These are phyloP conservation scores for Metarhizium brunneum DNA, from an alignment of 2,329 filamentous ascomycete genomes.

Conservation along the genomic window DNA sequence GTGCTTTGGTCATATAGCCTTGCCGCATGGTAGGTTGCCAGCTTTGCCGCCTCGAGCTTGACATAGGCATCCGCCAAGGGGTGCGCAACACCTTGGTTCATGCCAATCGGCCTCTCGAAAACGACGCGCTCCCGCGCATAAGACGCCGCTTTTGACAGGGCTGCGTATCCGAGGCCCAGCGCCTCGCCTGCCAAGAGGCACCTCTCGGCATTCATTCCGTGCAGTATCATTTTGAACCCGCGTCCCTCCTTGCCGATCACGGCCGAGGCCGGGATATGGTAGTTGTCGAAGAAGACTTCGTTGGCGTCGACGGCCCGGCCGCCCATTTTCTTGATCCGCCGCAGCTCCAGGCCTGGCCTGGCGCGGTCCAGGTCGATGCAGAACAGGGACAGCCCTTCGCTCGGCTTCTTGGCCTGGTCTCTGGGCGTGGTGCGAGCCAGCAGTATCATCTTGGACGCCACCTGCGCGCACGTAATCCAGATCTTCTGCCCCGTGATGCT, in stretches of 20 bases:
- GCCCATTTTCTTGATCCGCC: slow-evolving; percentile 77
- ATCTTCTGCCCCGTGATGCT: slow-evolving; percentile 72
- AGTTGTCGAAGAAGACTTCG: slow-evolving; percentile 80
- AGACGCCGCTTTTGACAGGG: slow-evolving; percentile 47
- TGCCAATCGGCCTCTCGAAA: slow-evolving; percentile 55
- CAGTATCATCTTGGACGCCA: slow-evolving; percentile 74
- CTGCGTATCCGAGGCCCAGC: slow-evolving; percentile 69
- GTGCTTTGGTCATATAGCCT: slow-evolving; percentile 48
- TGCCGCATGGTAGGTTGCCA: slow-evolving; percentile 57
- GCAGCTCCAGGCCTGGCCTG: slow-evolving; percentile 53
- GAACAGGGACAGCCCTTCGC: slow-evolving; percentile 71
- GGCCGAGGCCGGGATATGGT: slow-evolving; percentile 51
- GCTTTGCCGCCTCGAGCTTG: slow-evolving; percentile 54
- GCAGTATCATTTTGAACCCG: slow-evolving; percentile 71
- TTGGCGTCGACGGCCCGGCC: slow-evolving; percentile 75
- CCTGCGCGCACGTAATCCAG: slow-evolving; percentile 81
- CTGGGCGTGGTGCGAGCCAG: slow-evolving; percentile 66
- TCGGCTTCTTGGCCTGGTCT: slow-evolving; percentile 58
- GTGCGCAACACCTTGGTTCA: slow-evolving; percentile 58
- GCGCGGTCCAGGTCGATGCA: slow-evolving; percentile 64
- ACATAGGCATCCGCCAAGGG: slow-evolving; percentile 58
- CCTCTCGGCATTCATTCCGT: slow-evolving; percentile 73
- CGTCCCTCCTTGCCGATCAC: slow-evolving; percentile 65
- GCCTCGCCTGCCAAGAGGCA: slow-evolving; percentile 72
- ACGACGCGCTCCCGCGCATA: slow-evolving; percentile 61